Evolutionary conservation across 805 yeast species (phyloP), one percentile per base, ranked within the genome.

Genomic region (Nakazawaea populi): DNA sequence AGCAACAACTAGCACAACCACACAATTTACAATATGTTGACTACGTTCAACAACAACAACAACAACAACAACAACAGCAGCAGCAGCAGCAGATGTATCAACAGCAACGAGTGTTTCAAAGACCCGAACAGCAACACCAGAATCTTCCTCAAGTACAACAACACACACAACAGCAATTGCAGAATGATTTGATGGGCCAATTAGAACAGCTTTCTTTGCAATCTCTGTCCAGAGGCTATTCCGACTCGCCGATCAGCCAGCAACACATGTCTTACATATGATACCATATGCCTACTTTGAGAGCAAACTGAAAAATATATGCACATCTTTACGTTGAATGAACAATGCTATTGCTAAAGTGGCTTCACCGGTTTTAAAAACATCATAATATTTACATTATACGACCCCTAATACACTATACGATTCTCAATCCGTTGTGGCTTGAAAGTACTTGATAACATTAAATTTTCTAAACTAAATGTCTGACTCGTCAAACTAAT

Each of bases 181-280:
- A 41, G 10, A 37, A 45, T 12, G 47, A 39, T 12, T 71, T 72
- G 8, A 70, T 73, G 74, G 72, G 70, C 53, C 77, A 73, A 55
- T 70, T 74, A 55, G 77, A 74, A 57, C 76, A 71, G 53, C 59
- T 74, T 37, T 71, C 76, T 4, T 61, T 74, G 52, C 71, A 73
- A 47, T 72, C 77, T 3, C 77, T 75, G 3, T 76, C 77, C 5
- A 56, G 73, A 64, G 77, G 76, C 3, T 74, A 73, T 48, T 71
- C 76, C 5, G 52, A 49, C 29, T 50, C 46, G 4, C 46, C 49
- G 10, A 46, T 46, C n/a, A 42, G 40, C 31, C 36, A n/a, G 32
- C 31, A 47, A 28, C 5, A n/a, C 35, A 12, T 35, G n/a, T 37
- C 40, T 7, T 37, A 37, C 18, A 35, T 36, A 6, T 27, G 42